A percentile compares a stretch with the other conserved stretches of the same genome.
Evolutionary conservation across 352 stramenopile genomes (phyloP).

Genomic region (Phytophthora europaea): DNA sequence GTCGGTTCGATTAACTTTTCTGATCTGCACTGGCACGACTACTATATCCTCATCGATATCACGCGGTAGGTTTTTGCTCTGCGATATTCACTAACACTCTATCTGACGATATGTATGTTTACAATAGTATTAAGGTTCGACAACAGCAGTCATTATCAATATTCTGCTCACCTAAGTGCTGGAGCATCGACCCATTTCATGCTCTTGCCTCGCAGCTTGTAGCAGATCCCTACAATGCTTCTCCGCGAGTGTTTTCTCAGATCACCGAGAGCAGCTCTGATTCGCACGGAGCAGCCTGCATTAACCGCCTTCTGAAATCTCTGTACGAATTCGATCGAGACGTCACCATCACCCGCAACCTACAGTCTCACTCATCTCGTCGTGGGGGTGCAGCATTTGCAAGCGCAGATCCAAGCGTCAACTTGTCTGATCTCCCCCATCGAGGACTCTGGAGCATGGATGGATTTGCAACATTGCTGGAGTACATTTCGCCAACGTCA

Average conservation of each 20-base stretch:
- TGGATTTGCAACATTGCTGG: no score
- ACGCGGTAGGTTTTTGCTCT: no score
- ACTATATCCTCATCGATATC: no score
- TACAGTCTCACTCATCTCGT: not conserved
- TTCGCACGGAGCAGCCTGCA: not conserved
- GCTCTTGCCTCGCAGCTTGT: not conserved
- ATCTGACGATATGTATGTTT: no score
- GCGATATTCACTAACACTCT: no score
- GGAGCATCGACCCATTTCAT: slow-evolving; percentile 13
- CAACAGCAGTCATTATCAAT: slow-evolving; percentile 12
- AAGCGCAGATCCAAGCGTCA: no score
- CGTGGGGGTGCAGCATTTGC: no score
- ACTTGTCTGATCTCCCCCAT: no score
- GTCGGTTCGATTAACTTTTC: no score
- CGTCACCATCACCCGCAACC: not conserved
- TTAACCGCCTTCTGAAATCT: not conserved
- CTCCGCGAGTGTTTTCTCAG: slow-evolving; percentile 2
- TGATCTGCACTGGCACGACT: no score
- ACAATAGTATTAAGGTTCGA: not conserved
- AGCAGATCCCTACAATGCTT: not conserved
- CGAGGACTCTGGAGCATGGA: no score
- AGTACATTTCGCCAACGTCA: no score
- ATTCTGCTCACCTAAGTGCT: slow-evolving; percentile 7
- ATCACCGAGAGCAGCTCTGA: not conserved
- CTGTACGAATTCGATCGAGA: not conserved